Evolutionary conservation across 345 rosid genomes (phyloP).

Genomic region (Lepidium sativum): DNA sequence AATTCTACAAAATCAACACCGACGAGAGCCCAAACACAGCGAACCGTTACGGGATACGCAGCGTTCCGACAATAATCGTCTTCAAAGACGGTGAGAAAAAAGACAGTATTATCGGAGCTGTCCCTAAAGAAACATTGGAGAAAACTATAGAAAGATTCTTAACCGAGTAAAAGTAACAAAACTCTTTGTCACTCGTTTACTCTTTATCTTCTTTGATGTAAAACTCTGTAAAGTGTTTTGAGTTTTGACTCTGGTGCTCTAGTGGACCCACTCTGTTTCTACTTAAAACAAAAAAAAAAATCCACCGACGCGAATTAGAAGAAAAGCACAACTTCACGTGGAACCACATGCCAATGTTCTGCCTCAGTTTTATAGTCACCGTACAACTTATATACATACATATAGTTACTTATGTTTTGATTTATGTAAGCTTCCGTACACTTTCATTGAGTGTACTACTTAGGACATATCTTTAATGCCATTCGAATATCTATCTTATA

Average conservation of each 20-base stretch:
- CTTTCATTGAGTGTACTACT: constrained; percentile 15
- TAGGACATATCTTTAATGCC: not conserved
- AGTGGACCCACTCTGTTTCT: not conserved
- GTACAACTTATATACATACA: constrained; percentile 3
- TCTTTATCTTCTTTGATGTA: not conserved
- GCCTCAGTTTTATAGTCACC: not conserved
- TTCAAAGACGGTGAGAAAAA: constrained; percentile 67
- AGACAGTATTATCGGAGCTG: constrained; percentile 66
- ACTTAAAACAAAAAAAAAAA: not conserved
- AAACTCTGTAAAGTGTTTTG: not conserved
- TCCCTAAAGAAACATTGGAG: constrained; percentile 56
- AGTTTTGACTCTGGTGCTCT: constrained; percentile 4
- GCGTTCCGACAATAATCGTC: constrained; percentile 60
- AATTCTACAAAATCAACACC: constrained; percentile 61
- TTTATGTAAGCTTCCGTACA: constrained; percentile 19
- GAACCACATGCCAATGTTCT: constrained; percentile 25
- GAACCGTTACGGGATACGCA: constrained; percentile 51
- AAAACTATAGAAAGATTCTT: constrained; percentile 57
- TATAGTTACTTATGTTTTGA: not conserved
- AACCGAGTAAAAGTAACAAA: constrained; percentile 17
- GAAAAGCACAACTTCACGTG: constrained; percentile 14
- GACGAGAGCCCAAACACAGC: constrained; percentile 57
- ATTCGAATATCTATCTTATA: not conserved
- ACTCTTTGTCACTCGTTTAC: not conserved
- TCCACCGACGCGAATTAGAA: constrained; percentile 25